A percentile compares a stretch with the other conserved stretches of the same genome.
Evolutionary conservation across 129 eudicot genomes (phyloP).

Genomic region (Artemisia argyi): DNA sequence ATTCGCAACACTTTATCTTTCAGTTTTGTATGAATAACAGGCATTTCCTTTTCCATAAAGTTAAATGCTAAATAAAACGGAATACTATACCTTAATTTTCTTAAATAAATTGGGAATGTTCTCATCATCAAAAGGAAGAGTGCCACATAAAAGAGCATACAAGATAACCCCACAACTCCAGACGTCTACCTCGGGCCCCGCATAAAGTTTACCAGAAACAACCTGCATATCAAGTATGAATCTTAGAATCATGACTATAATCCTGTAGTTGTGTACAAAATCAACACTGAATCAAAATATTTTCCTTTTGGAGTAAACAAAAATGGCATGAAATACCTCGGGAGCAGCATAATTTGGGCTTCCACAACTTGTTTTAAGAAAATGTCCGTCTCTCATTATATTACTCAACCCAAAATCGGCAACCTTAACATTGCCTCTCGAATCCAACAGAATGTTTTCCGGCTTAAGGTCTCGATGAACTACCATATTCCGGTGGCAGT

Average conservation of each 20-base stretch:
- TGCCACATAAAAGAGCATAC: constrained; percentile 92
- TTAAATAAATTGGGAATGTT: constrained; percentile 80
- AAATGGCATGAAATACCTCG: constrained; percentile 48
- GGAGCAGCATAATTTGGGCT: constrained; percentile 97
- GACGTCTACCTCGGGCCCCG: constrained; percentile 88
- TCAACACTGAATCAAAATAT: too few relatives aligned
- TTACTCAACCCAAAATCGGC: constrained; percentile 87
- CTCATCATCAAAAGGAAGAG: constrained; percentile 90
- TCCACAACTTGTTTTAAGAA: constrained; percentile 87
- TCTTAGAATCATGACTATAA: constrained; percentile 6
- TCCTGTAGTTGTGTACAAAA: not conserved
- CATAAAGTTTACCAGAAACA: constrained; percentile 82
- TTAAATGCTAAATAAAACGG: not conserved
- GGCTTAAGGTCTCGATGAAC: constrained; percentile 89
- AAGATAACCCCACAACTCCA: constrained; percentile 95
- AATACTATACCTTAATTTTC: constrained; percentile 73
- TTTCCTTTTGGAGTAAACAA: not conserved
- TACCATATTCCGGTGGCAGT: constrained; percentile 88
- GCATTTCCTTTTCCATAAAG: not conserved
- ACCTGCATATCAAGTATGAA: constrained; percentile 48
- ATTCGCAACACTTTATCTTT: too few relatives aligned
- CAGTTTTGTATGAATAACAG: not conserved
- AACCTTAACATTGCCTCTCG: constrained; percentile 69
- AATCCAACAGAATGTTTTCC: constrained; percentile 73
- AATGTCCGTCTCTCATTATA: constrained; percentile 83